Evolutionary conservation across 345 rosid genomes (phyloP), one percentile per base, ranked within the genome.

Genomic region (Anastatica hierochuntica): DNA sequence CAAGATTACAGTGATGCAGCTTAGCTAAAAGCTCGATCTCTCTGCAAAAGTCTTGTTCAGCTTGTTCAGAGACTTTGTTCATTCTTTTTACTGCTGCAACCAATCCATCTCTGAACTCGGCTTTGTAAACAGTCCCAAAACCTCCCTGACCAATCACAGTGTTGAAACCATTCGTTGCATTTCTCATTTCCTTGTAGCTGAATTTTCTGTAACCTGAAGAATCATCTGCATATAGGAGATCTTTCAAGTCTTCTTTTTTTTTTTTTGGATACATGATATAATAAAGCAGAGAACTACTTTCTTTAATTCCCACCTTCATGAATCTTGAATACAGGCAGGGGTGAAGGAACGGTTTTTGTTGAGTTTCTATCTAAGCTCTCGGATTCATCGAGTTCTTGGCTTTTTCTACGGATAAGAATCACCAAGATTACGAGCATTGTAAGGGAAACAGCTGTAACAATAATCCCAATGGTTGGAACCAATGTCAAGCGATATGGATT

Each of bases 1-100:
- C 95, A 19, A 92, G 84, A 73, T 92, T 95, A 21, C 96, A 95
- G 60, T 92, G 98, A 72, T 92, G 98, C 60, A 92, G 76, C 72
- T 84, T 80, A 21, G 95, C 90, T 21, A 92, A 88, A 64, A 92
- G 96, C 74, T 92, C 96, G 40, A 92, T 84, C 77, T 92, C 98
- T 72, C 81, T 73, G 70, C 83, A 84, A 74, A 92, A 87, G 11
- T 84, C 98, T 53, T 66, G 77, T 44, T 87, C 95, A 13, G 74
- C 90, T 72, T 87, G 95, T 72, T 78, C 82, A n/a, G 83, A 84
- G 45, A 74, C 67, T 58, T 61, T 84, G 76, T 87, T 60, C 96
- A 83, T 84, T 56, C 64, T 69, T 71, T 92, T 92, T 53, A 84
- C 95, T 8, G 96, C 95, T 17, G 69, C 65, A 29, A 77, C 74